Conservation (phyloP, 495 filamentous ascomycete genomes). For the Penicillium mononematosum region DNA sequence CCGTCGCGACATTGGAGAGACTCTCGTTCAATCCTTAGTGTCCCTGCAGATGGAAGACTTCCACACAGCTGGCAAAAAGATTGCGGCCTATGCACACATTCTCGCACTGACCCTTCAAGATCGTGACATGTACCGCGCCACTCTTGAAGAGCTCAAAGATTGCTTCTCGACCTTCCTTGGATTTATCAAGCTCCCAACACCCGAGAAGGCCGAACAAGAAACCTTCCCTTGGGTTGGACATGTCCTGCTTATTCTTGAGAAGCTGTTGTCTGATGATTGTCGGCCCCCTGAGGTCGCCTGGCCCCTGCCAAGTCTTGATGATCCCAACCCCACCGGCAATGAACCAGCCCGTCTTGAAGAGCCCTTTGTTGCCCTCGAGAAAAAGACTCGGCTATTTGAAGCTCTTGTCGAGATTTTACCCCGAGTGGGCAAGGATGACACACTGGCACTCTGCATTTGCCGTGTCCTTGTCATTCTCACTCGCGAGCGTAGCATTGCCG, state of each 20-base stretch:
- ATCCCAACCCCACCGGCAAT: constrained; percentile 44
- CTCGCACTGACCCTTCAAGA: constrained; percentile 85
- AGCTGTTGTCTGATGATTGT: constrained; percentile 80
- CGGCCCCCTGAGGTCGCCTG: constrained; percentile 75
- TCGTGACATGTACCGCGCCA: constrained; percentile 73
- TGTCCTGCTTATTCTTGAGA: constrained; percentile 86
- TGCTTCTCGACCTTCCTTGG: constrained; percentile 70
- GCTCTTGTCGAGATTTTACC: constrained; percentile 79
- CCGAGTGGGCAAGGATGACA: constrained; percentile 79
- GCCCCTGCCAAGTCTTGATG: constrained; percentile 61
- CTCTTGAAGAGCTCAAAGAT: constrained; percentile 72
- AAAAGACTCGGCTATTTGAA: constrained; percentile 68
- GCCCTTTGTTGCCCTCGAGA: constrained; percentile 60
- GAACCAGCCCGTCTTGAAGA: constrained; percentile 57
- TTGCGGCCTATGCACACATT: constrained; percentile 91
- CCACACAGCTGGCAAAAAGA: constrained; percentile 69
- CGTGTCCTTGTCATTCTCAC: constrained; percentile 91
- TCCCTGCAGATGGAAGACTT: constrained; percentile 76
- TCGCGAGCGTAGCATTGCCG: constrained; percentile 69
- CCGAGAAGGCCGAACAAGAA: constrained; percentile 65
- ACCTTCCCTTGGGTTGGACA: constrained; percentile 89
- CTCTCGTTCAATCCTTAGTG: constrained; percentile 81
- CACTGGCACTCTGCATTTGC: constrained; percentile 77
- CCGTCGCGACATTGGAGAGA: constrained; percentile 74
- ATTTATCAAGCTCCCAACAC: constrained; percentile 68